Evolutionary conservation across 345 rosid species (phyloP), one percentile per base, ranked within the genome.

Genomic region (Gynandropsis gynandra): DNA sequence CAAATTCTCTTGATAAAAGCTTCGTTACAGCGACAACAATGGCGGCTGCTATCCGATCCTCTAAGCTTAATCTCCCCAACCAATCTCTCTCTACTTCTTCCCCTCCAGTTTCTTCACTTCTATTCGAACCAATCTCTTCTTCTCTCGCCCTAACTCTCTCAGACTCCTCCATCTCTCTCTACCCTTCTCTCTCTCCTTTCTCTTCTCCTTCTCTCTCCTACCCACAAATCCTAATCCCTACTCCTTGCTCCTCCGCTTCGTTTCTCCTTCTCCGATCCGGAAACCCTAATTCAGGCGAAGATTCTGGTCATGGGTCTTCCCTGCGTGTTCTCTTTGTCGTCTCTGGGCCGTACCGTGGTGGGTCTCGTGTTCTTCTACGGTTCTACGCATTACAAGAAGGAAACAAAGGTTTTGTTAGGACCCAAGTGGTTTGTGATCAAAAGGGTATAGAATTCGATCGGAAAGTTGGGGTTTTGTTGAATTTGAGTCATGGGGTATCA

Each of bases 121-220:
- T 77, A 16, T 76, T 72, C 51, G 92, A 83, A 52, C 92, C 92
- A 12, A 70, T 42, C 54, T 87, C 92, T 1, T 73, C 64, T 10
- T 83, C 89, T 33, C 70, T 83, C n/a, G 92, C 92, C 35, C 70
- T 87, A 17, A 59, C 63, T 53, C 87, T 75, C 61, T 62, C 80
- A 44, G 89, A 77, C 58, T 74, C 87, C 42, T 79, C 89, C 1
- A 8, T 87, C 52, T 81, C 83, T 49, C 76, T 83, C n/a, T 79
- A 69, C 52, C 78, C 85, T 53, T 72, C 79, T 24, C 58, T 72
- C 58, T 37, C 71, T 10, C 53, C 62, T 57, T 54, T 72, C 50
- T 61, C 64, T 7, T 43, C 59, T 47, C 51, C 58, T 47, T n/a
- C 70, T n/a, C 52, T 74, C 14, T 31, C 74, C 41, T 50, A 63